A percentile compares a stretch with the other conserved stretches of the same genome.
These are phyloP conservation scores for Polygonum maritimum DNA, from an alignment of 148 eudicot species.

Conservation along the genomic window DNA sequence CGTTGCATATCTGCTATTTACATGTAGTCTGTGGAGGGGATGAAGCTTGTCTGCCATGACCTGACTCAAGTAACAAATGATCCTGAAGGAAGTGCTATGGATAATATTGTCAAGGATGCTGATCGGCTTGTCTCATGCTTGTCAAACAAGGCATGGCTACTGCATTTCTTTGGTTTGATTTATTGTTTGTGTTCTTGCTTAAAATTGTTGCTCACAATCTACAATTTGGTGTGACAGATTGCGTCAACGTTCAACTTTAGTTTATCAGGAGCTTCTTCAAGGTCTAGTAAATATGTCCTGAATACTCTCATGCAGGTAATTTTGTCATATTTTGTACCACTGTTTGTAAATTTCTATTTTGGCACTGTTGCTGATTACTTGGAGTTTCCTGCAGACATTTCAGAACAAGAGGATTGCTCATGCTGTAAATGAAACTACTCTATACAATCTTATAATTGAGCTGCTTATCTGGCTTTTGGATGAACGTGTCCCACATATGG, in stretches of 20 bases:
- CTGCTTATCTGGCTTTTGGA: conserved; percentile 98
- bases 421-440: conserved; percentile 81
- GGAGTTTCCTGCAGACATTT: conserved; percentile 51
- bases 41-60: conserved; percentile 89
- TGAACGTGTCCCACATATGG: conserved; percentile 90
- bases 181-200: background rate
- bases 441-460: conserved; percentile 71
- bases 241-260: conserved; percentile 88
- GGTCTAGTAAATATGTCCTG: conserved; percentile 94
- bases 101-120: conserved; percentile 70
- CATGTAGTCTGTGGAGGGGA: conserved; percentile 91
- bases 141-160: background rate
- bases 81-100: conserved; percentile 69
- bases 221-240: conserved; percentile 34
- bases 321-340: background rate
- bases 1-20: background rate
- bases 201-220: too few relatives aligned
- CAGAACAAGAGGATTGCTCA: conserved; percentile 74
- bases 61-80: conserved; percentile 61
- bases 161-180: background rate
- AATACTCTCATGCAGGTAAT: conserved; percentile 96
- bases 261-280: conserved; percentile 82
- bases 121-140: conserved; percentile 64
- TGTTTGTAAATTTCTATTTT: background rate
- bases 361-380: conserved; percentile 10